Base-by-base conservation (phyloP, 1,139 yeast species). In the Candida pseudoviswanathii region DNA sequence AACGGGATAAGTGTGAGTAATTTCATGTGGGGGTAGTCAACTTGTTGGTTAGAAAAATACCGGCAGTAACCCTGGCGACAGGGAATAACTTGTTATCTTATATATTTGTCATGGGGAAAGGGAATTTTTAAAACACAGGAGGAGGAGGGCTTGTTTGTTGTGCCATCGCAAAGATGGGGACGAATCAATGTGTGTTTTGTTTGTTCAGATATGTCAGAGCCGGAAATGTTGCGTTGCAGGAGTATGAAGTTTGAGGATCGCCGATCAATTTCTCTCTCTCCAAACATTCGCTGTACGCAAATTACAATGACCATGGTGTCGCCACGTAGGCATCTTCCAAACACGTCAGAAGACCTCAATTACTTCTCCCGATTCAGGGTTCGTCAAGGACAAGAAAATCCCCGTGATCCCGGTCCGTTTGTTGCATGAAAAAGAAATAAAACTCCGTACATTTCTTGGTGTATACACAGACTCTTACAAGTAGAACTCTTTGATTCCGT, bases 401-500 rank as follows among this genome's bases (percentile, higher is more conserved):
- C 5, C 5, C 36, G 11, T 16, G 16, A 16, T 16, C 16, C 11
- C 11, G 36, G 11, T 33, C 22, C 6, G 22, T 33, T 5, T 33
- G 37, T 33, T 33, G 37, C 37, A 33, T 16, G 21, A 33, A 4
- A 33, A 31, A 31, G 11, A 31, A 11, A 9, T 5, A 9, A 31
- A 31, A 31, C 30, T 5, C 30, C 9, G 30, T 27, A 27, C 30
- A 27, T 27, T 27, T 27, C 9, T 27, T 16, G 16, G 1, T 16
- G 16, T 16, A 16, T 16, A 16, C 16, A 16, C 16, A 16, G 8
- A 5, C 24, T 36, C 9, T 16, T 41, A 41, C 44, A 41, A 32
- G 22, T 41, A 41, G 16, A 41, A 41, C 10, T 41, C 44, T 25
- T 41, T 41, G 29, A 41, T 41, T 29, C 44, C 38, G 10, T 41